Percentiles rank a stretch among this genome's conserved stretches.
These are phyloP conservation scores for Pseudogymnoascus verrucosus DNA, from an alignment of 2,329 filamentous ascomycete genomes.

Conservation along the genomic window DNA sequence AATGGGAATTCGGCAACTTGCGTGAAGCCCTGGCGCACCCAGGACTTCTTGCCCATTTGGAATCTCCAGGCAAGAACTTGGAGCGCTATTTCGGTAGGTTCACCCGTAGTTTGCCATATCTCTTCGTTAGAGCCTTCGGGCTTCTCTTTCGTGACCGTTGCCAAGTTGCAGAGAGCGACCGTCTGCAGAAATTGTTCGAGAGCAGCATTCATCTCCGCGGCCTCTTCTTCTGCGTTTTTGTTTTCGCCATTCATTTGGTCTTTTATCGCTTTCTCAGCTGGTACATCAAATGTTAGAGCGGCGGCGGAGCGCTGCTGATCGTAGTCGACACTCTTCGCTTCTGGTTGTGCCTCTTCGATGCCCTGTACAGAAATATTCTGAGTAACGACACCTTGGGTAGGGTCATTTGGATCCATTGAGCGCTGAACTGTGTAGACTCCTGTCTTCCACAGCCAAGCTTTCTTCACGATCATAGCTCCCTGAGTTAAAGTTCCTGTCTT, in stretches of 20 bases:
- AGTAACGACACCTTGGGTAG: constrained; percentile 41
- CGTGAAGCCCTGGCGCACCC: constrained; percentile 37
- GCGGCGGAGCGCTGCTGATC: constrained; percentile 52
- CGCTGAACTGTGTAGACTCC: constrained; percentile 45
- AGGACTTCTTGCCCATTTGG: constrained; percentile 36
- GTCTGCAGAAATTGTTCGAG: constrained; percentile 44
- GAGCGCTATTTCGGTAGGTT: constrained; percentile 59
- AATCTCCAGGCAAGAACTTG: constrained; percentile 59
- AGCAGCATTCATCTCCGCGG: constrained; percentile 32
- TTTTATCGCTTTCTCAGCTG: constrained; percentile 35
- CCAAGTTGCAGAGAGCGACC: constrained; percentile 50
- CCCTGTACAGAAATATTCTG: constrained; percentile 21
- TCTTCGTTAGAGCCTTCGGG: constrained; percentile 30
- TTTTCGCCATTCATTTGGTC: constrained; percentile 25
- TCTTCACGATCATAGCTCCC: constrained; percentile 50
- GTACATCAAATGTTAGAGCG: constrained; percentile 55
- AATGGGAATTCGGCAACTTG: constrained; percentile 56
- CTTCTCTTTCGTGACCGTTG: constrained; percentile 37
- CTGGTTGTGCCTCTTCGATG: constrained; percentile 25
- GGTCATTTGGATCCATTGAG: constrained; percentile 46
- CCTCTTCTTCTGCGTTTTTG: constrained; percentile 22
- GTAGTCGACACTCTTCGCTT: constrained; percentile 44
- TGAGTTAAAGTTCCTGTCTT: constrained; percentile 65
- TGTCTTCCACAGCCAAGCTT: constrained; percentile 46
- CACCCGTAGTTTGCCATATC: constrained; percentile 51